Conservation (phyloP, 2,329 filamentous ascomycete genomes). For the Myriangium duriaei region DNA sequence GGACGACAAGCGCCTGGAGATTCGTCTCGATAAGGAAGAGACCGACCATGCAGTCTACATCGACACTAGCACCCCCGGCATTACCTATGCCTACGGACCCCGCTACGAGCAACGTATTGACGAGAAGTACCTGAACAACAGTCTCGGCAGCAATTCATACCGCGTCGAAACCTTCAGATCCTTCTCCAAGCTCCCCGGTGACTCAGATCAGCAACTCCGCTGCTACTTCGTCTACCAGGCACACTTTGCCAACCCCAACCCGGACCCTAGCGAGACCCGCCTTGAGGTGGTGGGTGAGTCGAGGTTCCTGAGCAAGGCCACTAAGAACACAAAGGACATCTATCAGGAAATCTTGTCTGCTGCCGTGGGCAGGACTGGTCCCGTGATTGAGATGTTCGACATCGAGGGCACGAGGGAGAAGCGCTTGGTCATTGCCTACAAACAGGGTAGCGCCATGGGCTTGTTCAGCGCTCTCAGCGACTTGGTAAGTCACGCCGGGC, state of each 20-base stretch:
- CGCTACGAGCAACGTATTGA: constrained; percentile 89
- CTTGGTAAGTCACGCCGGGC: constrained; percentile 29
- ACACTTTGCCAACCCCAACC: constrained; percentile 67
- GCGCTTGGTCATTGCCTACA: constrained; percentile 87
- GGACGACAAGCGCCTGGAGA: constrained; percentile 88
- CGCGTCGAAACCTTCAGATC: constrained; percentile 97
- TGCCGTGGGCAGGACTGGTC: constrained; percentile 72
- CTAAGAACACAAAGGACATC: constrained; percentile 85
- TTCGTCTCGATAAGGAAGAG: constrained; percentile 90
- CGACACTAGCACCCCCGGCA: constrained; percentile 84
- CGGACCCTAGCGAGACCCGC: constrained; percentile 65
- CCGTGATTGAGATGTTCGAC: constrained; percentile 96
- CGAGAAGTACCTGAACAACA: constrained; percentile 83
- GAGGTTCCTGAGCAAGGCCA: constrained; percentile 91
- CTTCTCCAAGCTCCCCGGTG: constrained; percentile 61
- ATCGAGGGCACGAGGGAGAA: constrained; percentile 87
- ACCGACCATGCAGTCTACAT: constrained; percentile 95
- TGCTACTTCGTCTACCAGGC: constrained; percentile 99
- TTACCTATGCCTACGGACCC: constrained; percentile 65
- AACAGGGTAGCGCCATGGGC: constrained; percentile 79
- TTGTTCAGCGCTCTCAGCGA: constrained; percentile 92
- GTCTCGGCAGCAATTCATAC: constrained; percentile 58
- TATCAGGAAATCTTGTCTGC: constrained; percentile 89
- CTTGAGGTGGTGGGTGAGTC: constrained; percentile 86
- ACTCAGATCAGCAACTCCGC: constrained; percentile 69